phyloP scores from a whole-genome alignment of 371 early-diverging fungal species.

The Lichtheimia ramosa region DNA sequence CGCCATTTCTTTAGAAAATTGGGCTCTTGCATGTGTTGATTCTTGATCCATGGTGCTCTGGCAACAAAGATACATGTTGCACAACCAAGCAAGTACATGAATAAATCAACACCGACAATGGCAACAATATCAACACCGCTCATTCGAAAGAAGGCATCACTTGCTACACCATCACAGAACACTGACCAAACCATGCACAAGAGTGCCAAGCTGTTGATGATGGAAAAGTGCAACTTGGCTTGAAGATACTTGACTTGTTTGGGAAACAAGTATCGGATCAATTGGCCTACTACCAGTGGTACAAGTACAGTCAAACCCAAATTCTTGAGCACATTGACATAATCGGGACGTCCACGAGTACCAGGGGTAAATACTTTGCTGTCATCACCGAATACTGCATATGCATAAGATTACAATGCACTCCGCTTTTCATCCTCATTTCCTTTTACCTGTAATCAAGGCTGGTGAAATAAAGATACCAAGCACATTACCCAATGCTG shows the following conservation, averaged over 20 bases:
- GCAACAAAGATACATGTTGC: constrained; percentile 36
- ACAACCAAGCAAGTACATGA: constrained; percentile 51
- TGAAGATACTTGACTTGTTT: constrained; percentile 47
- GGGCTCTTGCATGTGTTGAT: constrained; percentile 1
- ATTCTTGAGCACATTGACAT: constrained; percentile 50
- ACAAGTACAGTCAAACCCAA: constrained; percentile 64
- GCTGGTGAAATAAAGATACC: constrained; percentile 71
- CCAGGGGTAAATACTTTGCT: constrained; percentile 40
- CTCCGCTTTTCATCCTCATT: background rate
- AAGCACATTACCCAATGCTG: constrained; percentile 69
- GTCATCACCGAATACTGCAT: constrained; percentile 37
- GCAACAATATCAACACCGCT: constrained; percentile 58
- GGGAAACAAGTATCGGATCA: constrained; percentile 58
- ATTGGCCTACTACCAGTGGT: constrained; percentile 68
- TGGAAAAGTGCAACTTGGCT: constrained; percentile 51
- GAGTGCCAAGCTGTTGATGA: constrained; percentile 60
- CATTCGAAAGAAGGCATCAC: constrained; percentile 50
- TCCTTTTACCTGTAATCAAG: constrained; percentile 51
- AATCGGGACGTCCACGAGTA: constrained; percentile 48
- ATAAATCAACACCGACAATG: constrained; percentile 54
- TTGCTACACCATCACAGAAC: constrained; percentile 72
- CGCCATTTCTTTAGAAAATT: constrained; percentile 32
- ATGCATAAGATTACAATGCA: too few relatives aligned
- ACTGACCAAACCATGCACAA: constrained; percentile 73
- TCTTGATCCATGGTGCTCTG: constrained; percentile 39